Conservation (phyloP, 1,284 basidiomycete genomes). For the Ustilago crameri region DNA sequence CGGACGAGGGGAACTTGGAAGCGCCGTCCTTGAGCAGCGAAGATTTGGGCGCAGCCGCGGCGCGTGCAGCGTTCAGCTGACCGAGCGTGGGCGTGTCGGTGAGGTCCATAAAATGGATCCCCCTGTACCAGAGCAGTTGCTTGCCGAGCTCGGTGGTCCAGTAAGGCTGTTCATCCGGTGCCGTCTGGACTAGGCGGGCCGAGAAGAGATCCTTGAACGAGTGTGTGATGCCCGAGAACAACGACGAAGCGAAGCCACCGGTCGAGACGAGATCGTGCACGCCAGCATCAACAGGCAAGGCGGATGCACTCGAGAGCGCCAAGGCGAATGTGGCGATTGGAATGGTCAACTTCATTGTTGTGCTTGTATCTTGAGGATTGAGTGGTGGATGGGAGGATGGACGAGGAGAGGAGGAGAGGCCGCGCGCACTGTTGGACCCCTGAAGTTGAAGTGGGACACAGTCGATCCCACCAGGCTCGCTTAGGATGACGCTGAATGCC, state of each 20-base stretch:
- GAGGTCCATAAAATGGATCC: slow-evolving; percentile 59
- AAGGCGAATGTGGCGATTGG: slow-evolving; percentile 21
- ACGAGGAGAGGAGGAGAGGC: slow-evolving; percentile 3
- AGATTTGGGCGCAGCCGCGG: neutral
- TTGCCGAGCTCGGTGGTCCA: slow-evolving; percentile 63
- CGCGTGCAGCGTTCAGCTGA: slow-evolving; percentile 18
- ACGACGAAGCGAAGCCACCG: slow-evolving; percentile 21
- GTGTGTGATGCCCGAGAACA: slow-evolving; percentile 18
- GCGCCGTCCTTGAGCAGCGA: neutral
- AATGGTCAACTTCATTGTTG: slow-evolving; percentile 32
- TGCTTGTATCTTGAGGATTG: neutral
- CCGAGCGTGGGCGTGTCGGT: slow-evolving; percentile 48
- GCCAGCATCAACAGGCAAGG: slow-evolving; percentile 14
- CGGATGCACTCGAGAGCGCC: slow-evolving; percentile 15
- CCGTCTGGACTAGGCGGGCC: slow-evolving; percentile 41
- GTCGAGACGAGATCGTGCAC: slow-evolving; percentile 14
- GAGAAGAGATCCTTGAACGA: slow-evolving; percentile 24
- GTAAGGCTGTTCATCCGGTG: slow-evolving; percentile 37
- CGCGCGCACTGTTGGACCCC: neutral
- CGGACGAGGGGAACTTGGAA: slow-evolving; percentile 46
- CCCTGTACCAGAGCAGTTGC: slow-evolving; percentile 45
- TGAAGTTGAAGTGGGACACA: neutral
- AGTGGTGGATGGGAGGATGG: slow-evolving; percentile 3
- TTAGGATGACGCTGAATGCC: neutral
- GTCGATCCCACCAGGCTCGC: too few species aligned